Conservation (phyloP, 345 rosid genomes). For the Rubroshorea leprosula region DNA sequence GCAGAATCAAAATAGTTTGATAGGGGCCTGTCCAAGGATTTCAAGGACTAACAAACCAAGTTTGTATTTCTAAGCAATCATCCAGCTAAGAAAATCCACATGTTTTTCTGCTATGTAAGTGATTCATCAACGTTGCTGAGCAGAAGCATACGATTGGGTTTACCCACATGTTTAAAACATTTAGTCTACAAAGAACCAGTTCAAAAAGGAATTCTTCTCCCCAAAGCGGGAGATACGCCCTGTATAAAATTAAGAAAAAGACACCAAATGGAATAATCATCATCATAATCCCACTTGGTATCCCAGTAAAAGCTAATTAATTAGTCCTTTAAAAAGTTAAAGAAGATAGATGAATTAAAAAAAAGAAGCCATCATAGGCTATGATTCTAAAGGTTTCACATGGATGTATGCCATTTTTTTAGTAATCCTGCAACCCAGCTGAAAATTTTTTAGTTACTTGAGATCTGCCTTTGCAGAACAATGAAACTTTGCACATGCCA, state of each 20-base stretch:
- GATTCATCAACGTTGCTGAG: conserved; percentile 7
- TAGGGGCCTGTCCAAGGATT: too few species aligned
- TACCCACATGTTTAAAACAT: too few species aligned
- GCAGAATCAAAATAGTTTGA: too few species aligned
- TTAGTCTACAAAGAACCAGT: too few species aligned
- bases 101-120: background rate
- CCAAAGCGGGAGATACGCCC: background rate
- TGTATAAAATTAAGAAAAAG: conserved; percentile 3
- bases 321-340: conserved; percentile 7
- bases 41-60: too few species aligned
- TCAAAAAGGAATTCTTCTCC: background rate
- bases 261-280: background rate
- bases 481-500: conserved; percentile 5
- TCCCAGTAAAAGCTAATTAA: background rate
- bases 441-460: background rate
- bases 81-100: conserved; percentile 1
- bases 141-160: too few species aligned
- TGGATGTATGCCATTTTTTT: conserved; percentile 6
- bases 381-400: conserved; percentile 11
- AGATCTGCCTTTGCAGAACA: background rate
- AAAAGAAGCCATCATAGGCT: conserved; percentile 4
- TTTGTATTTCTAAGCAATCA: conserved; percentile 10
- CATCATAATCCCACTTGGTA: background rate
- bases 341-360: background rate
- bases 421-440: background rate